Conservation (phyloP, 345 rosid genomes). For the Mallotus nudiflorus region DNA sequence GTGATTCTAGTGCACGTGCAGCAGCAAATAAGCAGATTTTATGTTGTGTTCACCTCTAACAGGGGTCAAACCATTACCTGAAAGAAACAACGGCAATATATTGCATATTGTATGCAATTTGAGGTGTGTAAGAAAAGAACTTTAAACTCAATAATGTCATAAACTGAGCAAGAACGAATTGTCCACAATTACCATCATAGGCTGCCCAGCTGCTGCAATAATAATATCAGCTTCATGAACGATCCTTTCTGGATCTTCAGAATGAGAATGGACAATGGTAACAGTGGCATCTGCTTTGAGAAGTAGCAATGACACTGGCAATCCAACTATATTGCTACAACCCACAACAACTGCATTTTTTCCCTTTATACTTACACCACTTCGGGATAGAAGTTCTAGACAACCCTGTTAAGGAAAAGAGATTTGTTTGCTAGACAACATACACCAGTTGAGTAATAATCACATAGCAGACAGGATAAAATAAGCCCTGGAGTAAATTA, state of each 20-base stretch:
- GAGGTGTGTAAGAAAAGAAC: not conserved
- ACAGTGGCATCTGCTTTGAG: conserved; percentile 96
- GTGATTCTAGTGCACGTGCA: not conserved
- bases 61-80: not conserved
- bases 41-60: not conserved
- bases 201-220: conserved; percentile 93
- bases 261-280: conserved; percentile 66
- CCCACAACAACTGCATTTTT: conserved; percentile 87
- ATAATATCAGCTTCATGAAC: conserved; percentile 84
- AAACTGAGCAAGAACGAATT: not conserved
- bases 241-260: conserved; percentile 63
- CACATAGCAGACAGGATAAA: no score
- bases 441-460: not conserved
- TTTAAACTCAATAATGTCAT: not conserved
- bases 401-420: conserved; percentile 61
- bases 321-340: conserved; percentile 89
- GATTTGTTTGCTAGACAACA: conserved; percentile 1
- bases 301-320: conserved; percentile 82
- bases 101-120: not conserved
- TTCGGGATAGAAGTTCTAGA: conserved; percentile 76
- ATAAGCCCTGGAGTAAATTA: not conserved
- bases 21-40: not conserved
- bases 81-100: not conserved
- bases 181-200: conserved; percentile 65
- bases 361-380: conserved; percentile 68